Evolutionary conservation across 208 protist genomes (phyloP).

Genomic region (Borovskyia barvae): DNA sequence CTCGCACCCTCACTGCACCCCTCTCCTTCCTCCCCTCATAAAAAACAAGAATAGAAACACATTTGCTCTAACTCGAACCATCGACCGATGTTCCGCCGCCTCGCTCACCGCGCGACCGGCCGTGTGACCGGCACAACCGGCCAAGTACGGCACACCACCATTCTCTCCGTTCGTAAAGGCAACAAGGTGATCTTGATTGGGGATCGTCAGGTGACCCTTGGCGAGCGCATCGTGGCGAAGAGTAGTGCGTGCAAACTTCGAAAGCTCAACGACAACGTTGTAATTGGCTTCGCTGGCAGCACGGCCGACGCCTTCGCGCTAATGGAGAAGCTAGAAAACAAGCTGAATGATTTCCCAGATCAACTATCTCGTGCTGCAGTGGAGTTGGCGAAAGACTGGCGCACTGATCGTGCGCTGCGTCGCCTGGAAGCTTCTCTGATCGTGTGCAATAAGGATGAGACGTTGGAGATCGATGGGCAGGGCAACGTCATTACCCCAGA

Average conservation of each 20-base stretch:
- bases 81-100: constrained; percentile 52
- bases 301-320: constrained; percentile 95
- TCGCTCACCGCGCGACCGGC: constrained; percentile 38
- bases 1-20: too few relatives aligned
- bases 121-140: constrained; percentile 30
- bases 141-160: constrained; percentile 87
- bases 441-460: constrained; percentile 88
- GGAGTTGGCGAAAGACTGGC: constrained; percentile 95
- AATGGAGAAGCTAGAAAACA: constrained; percentile 95
- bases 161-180: constrained; percentile 92
- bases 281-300: constrained; percentile 93
- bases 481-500: constrained; percentile 95
- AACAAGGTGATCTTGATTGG: constrained; percentile 93
- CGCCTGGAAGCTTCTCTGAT: constrained; percentile 94
- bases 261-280: constrained; percentile 72
- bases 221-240: constrained; percentile 91
- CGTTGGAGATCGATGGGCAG: constrained; percentile 93
- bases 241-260: constrained; percentile 85
- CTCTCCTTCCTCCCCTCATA: too few relatives aligned
- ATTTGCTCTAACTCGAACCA: too few relatives aligned
- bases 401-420: constrained; percentile 93
- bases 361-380: constrained; percentile 93
- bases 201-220: constrained; percentile 94
- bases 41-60: not conserved
- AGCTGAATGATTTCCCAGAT: constrained; percentile 92